phyloP scores from a whole-genome alignment of 2,329 filamentous ascomycete species.

The Nothophaeocryptopus gaeumannii region DNA sequence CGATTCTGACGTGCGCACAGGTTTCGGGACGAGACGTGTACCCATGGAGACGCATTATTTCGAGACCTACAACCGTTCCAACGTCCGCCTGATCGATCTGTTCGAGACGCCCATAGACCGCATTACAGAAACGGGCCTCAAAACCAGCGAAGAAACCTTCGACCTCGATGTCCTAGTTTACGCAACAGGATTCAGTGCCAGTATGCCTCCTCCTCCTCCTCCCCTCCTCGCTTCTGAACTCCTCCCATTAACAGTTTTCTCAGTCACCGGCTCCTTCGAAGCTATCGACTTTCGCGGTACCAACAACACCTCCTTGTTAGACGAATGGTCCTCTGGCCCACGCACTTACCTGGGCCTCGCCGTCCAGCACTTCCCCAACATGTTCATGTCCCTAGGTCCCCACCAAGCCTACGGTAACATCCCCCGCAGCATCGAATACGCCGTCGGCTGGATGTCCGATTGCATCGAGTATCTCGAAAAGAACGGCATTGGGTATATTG shows the following conservation, averaged over 20 bases:
- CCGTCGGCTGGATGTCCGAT: slow-evolving; percentile 33
- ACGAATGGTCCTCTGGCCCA: slow-evolving; percentile 33
- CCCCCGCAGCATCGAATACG: slow-evolving; percentile 36
- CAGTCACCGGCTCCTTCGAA: slow-evolving; percentile 12
- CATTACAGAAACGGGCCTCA: slow-evolving; percentile 30
- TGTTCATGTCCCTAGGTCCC: slow-evolving; percentile 44
- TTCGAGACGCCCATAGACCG: slow-evolving; percentile 46
- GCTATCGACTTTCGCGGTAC: slow-evolving; percentile 28
- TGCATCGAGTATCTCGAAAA: slow-evolving; percentile 18
- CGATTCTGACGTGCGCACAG: no score
- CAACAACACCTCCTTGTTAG: slow-evolving; percentile 36
- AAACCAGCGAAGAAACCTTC: slow-evolving; percentile 20
- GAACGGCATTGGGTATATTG: slow-evolving; percentile 20
- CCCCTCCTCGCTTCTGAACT: no score
- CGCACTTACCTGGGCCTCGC: slow-evolving; percentile 41
- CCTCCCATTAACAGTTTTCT: no score
- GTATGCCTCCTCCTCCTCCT: no score
- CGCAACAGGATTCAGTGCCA: slow-evolving; percentile 42
- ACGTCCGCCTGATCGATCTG: slow-evolving; percentile 28
- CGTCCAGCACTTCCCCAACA: slow-evolving; percentile 43
- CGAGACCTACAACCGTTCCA: slow-evolving; percentile 28
- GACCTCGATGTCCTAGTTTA: slow-evolving; percentile 39
- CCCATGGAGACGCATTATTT: slow-evolving; percentile 51
- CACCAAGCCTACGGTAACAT: slow-evolving; percentile 42
- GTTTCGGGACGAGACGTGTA: slow-evolving; percentile 8